Conservation (phyloP, 345 rosid genomes). For the Hypericum perforatum region DNA sequence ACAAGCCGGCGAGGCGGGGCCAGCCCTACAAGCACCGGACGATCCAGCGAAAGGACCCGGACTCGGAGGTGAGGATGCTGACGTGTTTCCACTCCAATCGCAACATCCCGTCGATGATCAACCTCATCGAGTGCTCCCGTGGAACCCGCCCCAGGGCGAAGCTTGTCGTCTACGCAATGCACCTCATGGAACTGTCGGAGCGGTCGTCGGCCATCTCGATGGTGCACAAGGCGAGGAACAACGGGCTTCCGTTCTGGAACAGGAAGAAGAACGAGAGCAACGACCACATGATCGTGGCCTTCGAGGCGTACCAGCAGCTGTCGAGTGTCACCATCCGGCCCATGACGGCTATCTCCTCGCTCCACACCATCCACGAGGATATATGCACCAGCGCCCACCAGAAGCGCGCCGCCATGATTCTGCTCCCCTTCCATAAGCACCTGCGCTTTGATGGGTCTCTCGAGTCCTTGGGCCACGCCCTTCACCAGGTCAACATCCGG, state of each 20-base stretch:
- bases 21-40: neutral
- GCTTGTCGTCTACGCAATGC: conserved; percentile 24
- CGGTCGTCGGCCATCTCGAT: conserved; percentile 28
- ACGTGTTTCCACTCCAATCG: conserved; percentile 24
- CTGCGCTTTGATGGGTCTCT: conserved; percentile 15
- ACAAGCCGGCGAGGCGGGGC: conserved; percentile 18
- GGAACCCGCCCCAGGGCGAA: conserved; percentile 7
- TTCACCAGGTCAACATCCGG: conserved; percentile 26
- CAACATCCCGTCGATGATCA: conserved; percentile 24
- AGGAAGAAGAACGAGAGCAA: neutral
- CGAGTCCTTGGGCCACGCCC: conserved; percentile 11
- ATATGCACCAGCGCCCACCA: conserved; percentile 27
- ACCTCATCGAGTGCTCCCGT: conserved; percentile 19
- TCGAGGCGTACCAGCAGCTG: conserved; percentile 12
- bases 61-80: conserved; percentile 21
- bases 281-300: conserved; percentile 6
- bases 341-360: conserved; percentile 20
- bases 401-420: conserved; percentile 26
- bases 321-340: conserved; percentile 14
- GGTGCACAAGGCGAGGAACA: conserved; percentile 29
- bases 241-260: conserved; percentile 23
- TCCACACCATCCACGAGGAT: conserved; percentile 36
- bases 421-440: conserved; percentile 29
- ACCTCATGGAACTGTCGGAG: conserved; percentile 27
- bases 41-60: neutral